phyloP scores from a whole-genome alignment of 1,284 basidiomycete genomes.

The Xanthoconium separans region DNA sequence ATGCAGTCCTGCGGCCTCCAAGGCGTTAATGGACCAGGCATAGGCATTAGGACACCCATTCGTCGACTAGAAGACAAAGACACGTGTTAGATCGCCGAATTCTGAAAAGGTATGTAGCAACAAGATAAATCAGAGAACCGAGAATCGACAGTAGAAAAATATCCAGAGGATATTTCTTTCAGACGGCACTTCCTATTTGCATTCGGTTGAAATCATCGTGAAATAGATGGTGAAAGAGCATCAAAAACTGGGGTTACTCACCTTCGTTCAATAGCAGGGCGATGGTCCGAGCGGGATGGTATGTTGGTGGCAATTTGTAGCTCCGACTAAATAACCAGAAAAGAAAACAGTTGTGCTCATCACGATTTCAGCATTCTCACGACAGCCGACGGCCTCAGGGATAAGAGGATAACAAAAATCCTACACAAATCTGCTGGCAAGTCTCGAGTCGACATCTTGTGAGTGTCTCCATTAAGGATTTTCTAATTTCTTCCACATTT shows the following conservation, averaged over 20 bases:
- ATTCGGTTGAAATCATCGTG: slow-evolving; percentile 55
- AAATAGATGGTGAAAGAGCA: slow-evolving; percentile 1
- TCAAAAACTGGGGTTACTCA: slow-evolving; percentile 16
- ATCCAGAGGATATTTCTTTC: slow-evolving; percentile 40
- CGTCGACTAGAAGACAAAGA: slow-evolving; percentile 3
- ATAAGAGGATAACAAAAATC: slow-evolving; percentile 36
- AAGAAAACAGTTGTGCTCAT: slow-evolving; percentile 25
- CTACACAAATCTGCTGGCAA: slow-evolving; percentile 19
- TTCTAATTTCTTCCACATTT: slow-evolving; percentile 13
- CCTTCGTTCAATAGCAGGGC: slow-evolving; percentile 4
- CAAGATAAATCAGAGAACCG: slow-evolving; percentile 55
- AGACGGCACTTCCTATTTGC: slow-evolving; percentile 69
- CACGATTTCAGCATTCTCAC: slow-evolving; percentile 35
- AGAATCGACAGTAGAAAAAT: slow-evolving; percentile 46
- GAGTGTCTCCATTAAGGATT: slow-evolving; percentile 22
- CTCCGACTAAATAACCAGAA: slow-evolving; percentile 32
- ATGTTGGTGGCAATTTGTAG: slow-evolving; percentile 18
- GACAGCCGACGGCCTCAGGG: slow-evolving; percentile 36
- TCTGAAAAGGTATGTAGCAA: neutral
- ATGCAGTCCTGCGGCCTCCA: neutral
- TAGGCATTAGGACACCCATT: neutral
- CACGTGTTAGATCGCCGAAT: slow-evolving; percentile 10
- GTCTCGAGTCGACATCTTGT: slow-evolving; percentile 16
- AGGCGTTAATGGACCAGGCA: neutral
- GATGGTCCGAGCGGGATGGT: neutral